phyloP scores from a whole-genome alignment of 2,329 filamentous ascomycete genomes.

The Mollisiaceae sp. region DNA sequence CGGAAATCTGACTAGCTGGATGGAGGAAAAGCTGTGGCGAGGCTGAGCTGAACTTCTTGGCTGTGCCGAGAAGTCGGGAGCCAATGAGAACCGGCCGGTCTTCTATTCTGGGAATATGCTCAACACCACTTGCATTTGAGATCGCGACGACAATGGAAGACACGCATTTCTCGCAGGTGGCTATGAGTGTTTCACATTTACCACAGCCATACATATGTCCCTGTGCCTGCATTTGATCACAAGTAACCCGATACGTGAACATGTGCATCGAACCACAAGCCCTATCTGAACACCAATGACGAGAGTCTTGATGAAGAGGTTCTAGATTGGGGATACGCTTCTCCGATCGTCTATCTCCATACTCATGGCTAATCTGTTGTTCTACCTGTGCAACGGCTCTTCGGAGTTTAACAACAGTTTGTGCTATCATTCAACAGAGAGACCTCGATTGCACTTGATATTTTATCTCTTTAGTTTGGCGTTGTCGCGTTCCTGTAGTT shows the following conservation, averaged over 20 bases:
- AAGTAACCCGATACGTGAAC: not conserved
- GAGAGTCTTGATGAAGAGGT: no score
- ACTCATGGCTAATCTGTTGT: no score
- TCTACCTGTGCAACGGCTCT: no score
- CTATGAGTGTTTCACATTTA: not conserved
- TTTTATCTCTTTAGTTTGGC: no score
- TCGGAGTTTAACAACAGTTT: no score
- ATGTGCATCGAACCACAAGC: no score
- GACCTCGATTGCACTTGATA: no score
- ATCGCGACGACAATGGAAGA: not conserved
- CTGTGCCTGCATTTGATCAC: not conserved
- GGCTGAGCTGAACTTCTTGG: slow-evolving; percentile 4
- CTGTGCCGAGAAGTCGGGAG: slow-evolving; percentile 9
- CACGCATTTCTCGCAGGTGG: not conserved
- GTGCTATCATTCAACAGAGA: no score
- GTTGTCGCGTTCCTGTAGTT: no score
- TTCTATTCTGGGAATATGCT: slow-evolving; percentile 5
- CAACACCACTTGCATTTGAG: not conserved
- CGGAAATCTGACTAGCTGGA: not conserved
- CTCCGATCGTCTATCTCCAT: no score
- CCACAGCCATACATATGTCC: not conserved
- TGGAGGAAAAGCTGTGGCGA: not conserved
- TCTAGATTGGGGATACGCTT: no score
- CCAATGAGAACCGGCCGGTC: not conserved
- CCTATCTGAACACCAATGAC: no score